Evolutionary conservation across 805 yeast genomes (phyloP).

Genomic region (Barnettozyma vustinii): DNA sequence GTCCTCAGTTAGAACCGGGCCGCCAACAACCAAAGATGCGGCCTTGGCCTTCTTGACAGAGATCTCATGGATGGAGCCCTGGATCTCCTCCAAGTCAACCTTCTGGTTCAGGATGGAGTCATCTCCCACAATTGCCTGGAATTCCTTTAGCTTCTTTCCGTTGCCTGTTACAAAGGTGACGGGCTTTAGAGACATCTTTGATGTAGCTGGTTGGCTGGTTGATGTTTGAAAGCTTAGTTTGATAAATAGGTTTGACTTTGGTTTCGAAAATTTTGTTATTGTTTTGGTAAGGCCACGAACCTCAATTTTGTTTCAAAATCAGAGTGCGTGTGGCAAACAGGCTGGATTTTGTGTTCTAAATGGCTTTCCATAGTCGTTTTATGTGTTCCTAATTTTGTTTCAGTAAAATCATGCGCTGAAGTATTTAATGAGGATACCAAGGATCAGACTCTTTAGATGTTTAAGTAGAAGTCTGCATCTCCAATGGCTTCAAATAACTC

Average conservation of each 20-base stretch:
- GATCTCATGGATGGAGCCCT: constrained; percentile 80
- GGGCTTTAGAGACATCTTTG: constrained; percentile 13
- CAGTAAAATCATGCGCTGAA: not conserved
- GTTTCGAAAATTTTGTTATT: not conserved
- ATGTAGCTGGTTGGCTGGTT: no score
- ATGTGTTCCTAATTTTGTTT: not conserved
- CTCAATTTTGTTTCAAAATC: not conserved
- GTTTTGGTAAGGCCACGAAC: not conserved
- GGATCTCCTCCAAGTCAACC: constrained; percentile 85
- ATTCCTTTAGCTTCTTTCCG: constrained; percentile 81
- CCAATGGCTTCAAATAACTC: no score
- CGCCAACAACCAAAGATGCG: constrained; percentile 58
- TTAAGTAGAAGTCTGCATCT: no score
- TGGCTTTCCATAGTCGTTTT: not conserved
- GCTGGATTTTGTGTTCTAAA: no score
- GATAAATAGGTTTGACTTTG: not conserved
- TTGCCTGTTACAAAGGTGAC: constrained; percentile 85
- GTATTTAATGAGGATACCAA: no score
- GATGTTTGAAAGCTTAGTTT: no score
- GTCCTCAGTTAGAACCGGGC: constrained; percentile 93
- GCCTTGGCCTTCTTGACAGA: constrained; percentile 72
- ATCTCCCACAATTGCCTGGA: constrained; percentile 61
- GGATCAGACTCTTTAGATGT: no score
- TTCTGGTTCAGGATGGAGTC: constrained; percentile 51
- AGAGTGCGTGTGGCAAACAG: no score